Evolutionary conservation across 2,329 filamentous ascomycete genomes (phyloP).

Genomic region (Xylaria sp.): DNA sequence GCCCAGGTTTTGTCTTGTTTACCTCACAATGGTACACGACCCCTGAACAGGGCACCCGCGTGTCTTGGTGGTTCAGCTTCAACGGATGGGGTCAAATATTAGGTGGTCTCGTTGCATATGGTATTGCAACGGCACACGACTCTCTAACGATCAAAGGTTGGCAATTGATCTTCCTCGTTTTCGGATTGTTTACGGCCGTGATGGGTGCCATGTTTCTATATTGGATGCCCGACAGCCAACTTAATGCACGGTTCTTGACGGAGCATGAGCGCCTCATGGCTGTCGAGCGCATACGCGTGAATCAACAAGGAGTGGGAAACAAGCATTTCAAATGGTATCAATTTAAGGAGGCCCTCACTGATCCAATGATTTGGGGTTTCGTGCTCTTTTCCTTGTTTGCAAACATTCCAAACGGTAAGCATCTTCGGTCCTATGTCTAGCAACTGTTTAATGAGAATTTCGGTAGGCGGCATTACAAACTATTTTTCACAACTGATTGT

Average conservation of each 20-base stretch:
- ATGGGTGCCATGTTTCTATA: constrained; percentile 61
- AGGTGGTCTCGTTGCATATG: constrained; percentile 54
- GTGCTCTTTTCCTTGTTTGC: constrained; percentile 49
- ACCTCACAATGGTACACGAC: constrained; percentile 50
- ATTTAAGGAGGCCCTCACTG: constrained; percentile 54
- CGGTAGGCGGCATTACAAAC: constrained; percentile 48
- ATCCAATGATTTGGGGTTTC: constrained; percentile 53
- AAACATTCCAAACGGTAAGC: constrained; percentile 53
- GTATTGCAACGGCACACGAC: constrained; percentile 54
- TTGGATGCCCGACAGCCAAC: constrained; percentile 57
- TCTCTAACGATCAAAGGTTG: constrained; percentile 65
- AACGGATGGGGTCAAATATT: constrained; percentile 53
- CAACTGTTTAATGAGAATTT: neutral
- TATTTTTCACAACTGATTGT: constrained; percentile 57
- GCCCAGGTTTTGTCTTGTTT: constrained; percentile 48
- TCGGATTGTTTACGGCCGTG: constrained; percentile 61
- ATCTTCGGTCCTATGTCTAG: neutral
- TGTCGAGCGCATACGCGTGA: constrained; percentile 65
- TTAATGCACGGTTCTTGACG: constrained; percentile 59
- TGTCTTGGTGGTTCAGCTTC: constrained; percentile 49
- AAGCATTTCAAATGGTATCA: constrained; percentile 75
- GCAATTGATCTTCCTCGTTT: constrained; percentile 70
- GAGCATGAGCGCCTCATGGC: constrained; percentile 67
- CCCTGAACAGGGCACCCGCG: constrained; percentile 46
- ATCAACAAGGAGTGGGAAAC: constrained; percentile 75